Percentiles rank a stretch among this genome's conserved stretches.
These are phyloP conservation scores for Ophioceras dolichostomum DNA, from an alignment of 2,329 filamentous ascomycete genomes.

Conservation along the genomic window DNA sequence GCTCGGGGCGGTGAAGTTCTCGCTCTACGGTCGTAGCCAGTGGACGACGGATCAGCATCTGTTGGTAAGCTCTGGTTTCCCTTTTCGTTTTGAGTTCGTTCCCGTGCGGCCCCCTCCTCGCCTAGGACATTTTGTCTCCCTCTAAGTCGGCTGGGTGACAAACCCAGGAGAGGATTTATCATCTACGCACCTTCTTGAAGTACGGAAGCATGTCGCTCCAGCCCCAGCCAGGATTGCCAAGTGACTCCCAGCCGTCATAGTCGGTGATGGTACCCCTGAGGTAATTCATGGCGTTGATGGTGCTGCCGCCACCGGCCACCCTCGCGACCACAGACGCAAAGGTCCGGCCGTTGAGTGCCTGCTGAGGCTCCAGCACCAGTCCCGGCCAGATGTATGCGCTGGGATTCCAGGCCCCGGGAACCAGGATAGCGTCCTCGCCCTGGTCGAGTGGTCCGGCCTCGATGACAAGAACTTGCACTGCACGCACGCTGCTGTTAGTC, in stretches of 20 bases:
- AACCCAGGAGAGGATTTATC: background rate
- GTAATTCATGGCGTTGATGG: constrained; percentile 42
- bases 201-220: constrained; percentile 22
- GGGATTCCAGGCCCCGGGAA: constrained; percentile 16
- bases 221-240: constrained; percentile 44
- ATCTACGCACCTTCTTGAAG: constrained; percentile 8
- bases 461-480: constrained; percentile 12
- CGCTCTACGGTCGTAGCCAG: constrained; percentile 14
- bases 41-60: background rate
- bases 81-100: background rate
- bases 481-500: background rate
- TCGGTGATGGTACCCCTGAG: constrained; percentile 18
- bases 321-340: constrained; percentile 22
- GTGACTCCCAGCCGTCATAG: constrained; percentile 38
- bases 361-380: constrained; percentile 14
- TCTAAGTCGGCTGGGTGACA: no score
- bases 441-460: constrained; percentile 12
- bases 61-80: background rate
- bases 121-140: no score
- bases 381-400: constrained; percentile 16
- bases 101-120: no score
- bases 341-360: constrained; percentile 13
- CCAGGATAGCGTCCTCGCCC: constrained; percentile 13
- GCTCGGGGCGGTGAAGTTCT: constrained; percentile 16
- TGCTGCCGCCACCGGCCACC: constrained; percentile 48